Evolutionary conservation across 1,284 basidiomycete species (phyloP).

Genomic region (Austroboletus sp.): DNA sequence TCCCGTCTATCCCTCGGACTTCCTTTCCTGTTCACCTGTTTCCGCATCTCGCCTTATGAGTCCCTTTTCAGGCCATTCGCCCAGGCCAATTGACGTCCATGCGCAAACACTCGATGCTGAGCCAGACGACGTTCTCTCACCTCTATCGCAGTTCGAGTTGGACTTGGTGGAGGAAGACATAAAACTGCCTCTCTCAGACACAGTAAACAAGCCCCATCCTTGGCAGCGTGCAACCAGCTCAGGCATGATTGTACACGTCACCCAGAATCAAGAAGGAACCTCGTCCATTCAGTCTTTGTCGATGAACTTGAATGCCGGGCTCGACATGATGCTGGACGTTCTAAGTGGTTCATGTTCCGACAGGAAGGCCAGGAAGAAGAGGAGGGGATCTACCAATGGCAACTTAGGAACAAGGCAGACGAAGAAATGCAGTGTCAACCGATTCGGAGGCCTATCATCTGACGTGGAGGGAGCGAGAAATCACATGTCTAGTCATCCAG

Average conservation of each 20-base stretch:
- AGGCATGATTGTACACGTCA: neutral
- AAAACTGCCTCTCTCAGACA: constrained; percentile 24
- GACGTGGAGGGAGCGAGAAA: constrained; percentile 3
- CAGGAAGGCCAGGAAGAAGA: constrained; percentile 10
- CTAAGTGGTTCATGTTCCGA: neutral
- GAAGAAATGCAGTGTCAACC: constrained; percentile 8
- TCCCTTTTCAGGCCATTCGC: neutral
- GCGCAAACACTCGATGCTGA: neutral
- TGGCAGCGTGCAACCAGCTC: constrained; percentile 1
- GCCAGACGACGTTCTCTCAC: constrained; percentile 11
- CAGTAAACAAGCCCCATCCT: constrained; percentile 17
- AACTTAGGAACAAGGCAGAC: neutral
- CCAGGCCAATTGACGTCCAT: neutral
- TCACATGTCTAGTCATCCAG: neutral
- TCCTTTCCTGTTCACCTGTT: neutral
- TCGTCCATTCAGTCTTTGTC: constrained; percentile 1
- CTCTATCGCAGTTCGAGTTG: constrained; percentile 23
- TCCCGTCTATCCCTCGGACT: neutral
- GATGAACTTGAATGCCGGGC: neutral
- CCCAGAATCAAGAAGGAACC: neutral
- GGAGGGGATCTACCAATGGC: neutral
- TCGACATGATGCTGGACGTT: neutral
- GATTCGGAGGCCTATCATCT: neutral
- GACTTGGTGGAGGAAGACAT: constrained; percentile 12
- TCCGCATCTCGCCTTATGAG: constrained; percentile 3